Evolutionary conservation across 768 basidiomycete genomes (phyloP), one percentile per base, ranked within the genome.

Genomic region (Agrocybe pediades): DNA sequence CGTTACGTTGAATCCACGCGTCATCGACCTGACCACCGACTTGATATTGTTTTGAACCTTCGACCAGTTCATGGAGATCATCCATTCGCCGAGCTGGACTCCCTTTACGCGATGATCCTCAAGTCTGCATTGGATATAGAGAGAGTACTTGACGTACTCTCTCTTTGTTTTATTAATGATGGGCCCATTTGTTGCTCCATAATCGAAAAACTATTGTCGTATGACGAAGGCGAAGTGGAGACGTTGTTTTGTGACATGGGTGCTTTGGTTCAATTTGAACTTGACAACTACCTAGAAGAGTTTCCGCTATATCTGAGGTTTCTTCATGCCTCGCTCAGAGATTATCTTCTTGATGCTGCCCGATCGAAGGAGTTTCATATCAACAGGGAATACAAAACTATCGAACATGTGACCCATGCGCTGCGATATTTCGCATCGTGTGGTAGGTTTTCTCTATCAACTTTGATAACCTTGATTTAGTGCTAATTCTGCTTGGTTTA

Each of bases 341-440:
- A 61, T 29, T 61, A 56, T n/a, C 55, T 61, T 7, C 24, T 52
- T 1, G 60, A 61, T 33, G 43, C 48, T 13, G 40, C 51, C 0
- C 56, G 60, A 6, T 58, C 60, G 3, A 49, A 48, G 17, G 42
- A 41, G 11, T 60, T 52, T 19, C 55, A 51, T 23, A 54, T 60
- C 17, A 53, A 60, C 40, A 19, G 26, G 9, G 47, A n/a, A n/a
- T n/a, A n/a, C n/a, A 36, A 3, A 13, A 4, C 33, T 36, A 36
- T 13, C 33, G 33, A n/a, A 36, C 33, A 36, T 13, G 3, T 36
- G 33, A 13, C 33, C 13, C 13, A 36, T 36, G n/a, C n/a, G 13
- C 33, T 36, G 13, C 33, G 33, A 15, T 36, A 36, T 13, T 4
- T 36, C n/a, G n/a, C n/a, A n/a, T n/a, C n/a, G n/a, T n/a, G n/a